These are phyloP conservation scores for Sporothrix brunneoviolacea DNA, from an alignment of 2,329 filamentous ascomycete species.

Conservation along the genomic window DNA sequence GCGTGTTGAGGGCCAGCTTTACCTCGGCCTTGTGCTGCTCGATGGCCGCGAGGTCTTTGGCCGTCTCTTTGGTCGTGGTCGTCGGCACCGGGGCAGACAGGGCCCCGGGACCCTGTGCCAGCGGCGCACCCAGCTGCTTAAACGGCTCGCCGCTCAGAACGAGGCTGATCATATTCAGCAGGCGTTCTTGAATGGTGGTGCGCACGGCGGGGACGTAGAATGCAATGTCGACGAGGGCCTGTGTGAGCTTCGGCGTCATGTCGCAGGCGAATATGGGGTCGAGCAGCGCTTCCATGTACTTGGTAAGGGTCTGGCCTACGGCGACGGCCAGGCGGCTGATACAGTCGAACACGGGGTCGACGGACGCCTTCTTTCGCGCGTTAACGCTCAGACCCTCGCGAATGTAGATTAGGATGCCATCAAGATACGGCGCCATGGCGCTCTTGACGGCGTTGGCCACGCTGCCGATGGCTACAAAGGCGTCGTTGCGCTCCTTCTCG, in stretches of 20 bases:
- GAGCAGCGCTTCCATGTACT: constrained; percentile 93
- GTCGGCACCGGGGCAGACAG: constrained; percentile 7
- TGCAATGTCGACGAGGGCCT: constrained; percentile 95
- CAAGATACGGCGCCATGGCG: constrained; percentile 88
- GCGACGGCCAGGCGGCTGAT: constrained; percentile 94
- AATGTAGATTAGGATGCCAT: constrained; percentile 89
- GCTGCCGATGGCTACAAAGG: constrained; percentile 92
- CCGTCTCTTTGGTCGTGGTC: constrained; percentile 65
- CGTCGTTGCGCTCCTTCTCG: constrained; percentile 87
- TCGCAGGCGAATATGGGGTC: constrained; percentile 97
- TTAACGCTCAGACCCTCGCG: constrained; percentile 81
- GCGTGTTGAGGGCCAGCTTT: constrained; percentile 84
- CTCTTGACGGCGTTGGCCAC: constrained; percentile 95
- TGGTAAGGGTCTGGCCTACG: constrained; percentile 92
- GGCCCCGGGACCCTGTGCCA: background rate
- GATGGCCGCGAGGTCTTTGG: constrained; percentile 73
- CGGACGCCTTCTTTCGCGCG: constrained; percentile 57
- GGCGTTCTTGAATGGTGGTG: constrained; percentile 82
- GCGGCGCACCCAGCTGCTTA: constrained; percentile 83
- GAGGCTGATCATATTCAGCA: constrained; percentile 90
- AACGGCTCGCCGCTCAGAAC: constrained; percentile 91
- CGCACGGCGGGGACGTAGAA: constrained; percentile 97
- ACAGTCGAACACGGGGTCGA: constrained; percentile 88
- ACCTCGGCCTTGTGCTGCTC: constrained; percentile 80
- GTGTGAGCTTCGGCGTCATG: constrained; percentile 84